phyloP scores from a whole-genome alignment of 805 yeast species.

The Candida nemodendra region DNA sequence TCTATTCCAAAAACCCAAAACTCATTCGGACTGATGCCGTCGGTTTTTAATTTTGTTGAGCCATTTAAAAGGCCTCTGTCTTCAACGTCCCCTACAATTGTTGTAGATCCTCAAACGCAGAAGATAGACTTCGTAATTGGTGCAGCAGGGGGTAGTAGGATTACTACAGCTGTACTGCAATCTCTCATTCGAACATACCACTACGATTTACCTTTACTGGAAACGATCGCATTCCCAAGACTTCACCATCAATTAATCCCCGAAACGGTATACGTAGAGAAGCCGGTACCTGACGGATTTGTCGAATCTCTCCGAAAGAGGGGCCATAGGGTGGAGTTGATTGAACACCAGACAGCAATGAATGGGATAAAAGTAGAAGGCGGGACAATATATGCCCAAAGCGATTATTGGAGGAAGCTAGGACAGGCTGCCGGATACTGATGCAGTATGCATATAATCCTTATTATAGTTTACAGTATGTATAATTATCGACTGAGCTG shows the following conservation, averaged over 20 bases:
- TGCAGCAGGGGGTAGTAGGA: conserved; percentile 93
- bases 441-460: conserved; percentile 1
- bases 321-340: conserved; percentile 50
- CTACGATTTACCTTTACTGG: conserved; percentile 56
- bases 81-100: conserved; percentile 75
- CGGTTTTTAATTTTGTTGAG: conserved; percentile 70
- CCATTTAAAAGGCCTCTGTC: conserved; percentile 84
- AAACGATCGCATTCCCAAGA: conserved; percentile 76
- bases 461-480: no score
- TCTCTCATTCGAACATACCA: conserved; percentile 68
- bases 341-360: conserved; percentile 53
- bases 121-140: conserved; percentile 71
- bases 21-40: conserved; percentile 79
- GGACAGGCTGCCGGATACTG: conserved; percentile 71
- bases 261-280: conserved; percentile 60
- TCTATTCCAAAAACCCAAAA: conserved; percentile 68
- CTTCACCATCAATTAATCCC: conserved; percentile 90
- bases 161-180: conserved; percentile 78
- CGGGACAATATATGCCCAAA: conserved; percentile 64
- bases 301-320: conserved; percentile 34
- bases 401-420: conserved; percentile 87
- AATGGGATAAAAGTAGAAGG: conserved; percentile 46
- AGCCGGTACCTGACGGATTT: conserved; percentile 43
- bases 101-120: conserved; percentile 42
- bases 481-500: no score